These are phyloP conservation scores for Funneliformis mosseae DNA, from an alignment of 192 early-diverging fungal genomes.

Conservation along the genomic window DNA sequence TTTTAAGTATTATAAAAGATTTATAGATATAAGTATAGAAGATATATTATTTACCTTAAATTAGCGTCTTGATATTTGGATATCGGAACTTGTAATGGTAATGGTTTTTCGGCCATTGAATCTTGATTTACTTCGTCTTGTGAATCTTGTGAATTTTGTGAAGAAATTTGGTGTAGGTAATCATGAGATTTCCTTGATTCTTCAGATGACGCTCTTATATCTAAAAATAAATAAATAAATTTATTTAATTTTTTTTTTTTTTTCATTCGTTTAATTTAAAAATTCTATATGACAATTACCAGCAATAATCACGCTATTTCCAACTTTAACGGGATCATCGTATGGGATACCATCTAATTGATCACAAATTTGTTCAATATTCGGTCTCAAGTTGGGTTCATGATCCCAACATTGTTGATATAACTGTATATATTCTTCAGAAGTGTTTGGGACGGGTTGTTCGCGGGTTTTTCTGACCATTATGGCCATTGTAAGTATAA, in stretches of 20 bases:
- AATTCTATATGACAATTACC: neutral
- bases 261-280: neutral
- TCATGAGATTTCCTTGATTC: neutral
- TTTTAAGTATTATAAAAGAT: too few relatives aligned
- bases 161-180: neutral
- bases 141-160: neutral
- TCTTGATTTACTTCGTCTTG: too few relatives aligned
- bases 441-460: neutral
- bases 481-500: neutral
- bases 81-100: neutral
- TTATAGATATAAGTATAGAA: neutral
- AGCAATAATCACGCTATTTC: neutral
- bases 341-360: conserved; percentile 6
- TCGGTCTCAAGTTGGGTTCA: conserved; percentile 18
- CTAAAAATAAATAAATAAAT: neutral
- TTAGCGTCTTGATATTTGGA: neutral
- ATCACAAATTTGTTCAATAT: conserved; percentile 24
- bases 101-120: neutral
- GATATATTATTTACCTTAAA: neutral
- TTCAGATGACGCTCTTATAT: neutral
- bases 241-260: too few relatives aligned
- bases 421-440: conserved; percentile 31
- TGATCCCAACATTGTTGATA: conserved; percentile 30
- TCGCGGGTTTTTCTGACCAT: neutral
- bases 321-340: neutral